Percentiles rank a stretch among this genome's conserved stretches.
Conservation (phyloP, 805 yeast genomes). For the Yarrowia osloensis region DNA sequence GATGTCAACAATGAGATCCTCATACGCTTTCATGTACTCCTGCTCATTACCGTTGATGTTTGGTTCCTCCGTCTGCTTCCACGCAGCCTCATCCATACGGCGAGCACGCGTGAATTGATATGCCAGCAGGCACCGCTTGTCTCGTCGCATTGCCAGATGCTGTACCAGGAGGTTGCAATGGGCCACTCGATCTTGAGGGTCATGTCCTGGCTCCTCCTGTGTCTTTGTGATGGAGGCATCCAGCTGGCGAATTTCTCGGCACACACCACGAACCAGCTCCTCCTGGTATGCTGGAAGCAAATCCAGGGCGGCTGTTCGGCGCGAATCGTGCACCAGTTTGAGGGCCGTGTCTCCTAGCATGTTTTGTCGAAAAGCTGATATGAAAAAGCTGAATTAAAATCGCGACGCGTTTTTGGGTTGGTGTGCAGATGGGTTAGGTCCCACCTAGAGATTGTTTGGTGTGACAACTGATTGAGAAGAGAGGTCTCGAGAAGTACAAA, state of each 20-base stretch:
- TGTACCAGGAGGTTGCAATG: constrained; percentile 56
- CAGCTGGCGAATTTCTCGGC: constrained; percentile 62
- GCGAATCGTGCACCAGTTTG: constrained; percentile 83
- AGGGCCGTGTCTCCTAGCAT: constrained; percentile 92
- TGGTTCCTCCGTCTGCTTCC: constrained; percentile 56
- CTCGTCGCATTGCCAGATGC: constrained; percentile 76
- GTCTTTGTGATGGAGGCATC: constrained; percentile 57
- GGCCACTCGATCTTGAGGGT: constrained; percentile 40
- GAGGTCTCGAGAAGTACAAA: too few relatives aligned
- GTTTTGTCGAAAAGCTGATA: background rate
- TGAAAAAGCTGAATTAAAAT: background rate
- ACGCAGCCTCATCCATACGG: constrained; percentile 63
- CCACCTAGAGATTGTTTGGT: too few relatives aligned
- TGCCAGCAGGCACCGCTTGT: constrained; percentile 86
- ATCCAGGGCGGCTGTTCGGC: constrained; percentile 68
- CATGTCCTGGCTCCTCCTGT: constrained; percentile 37
- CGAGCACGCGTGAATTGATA: constrained; percentile 74
- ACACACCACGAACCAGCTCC: constrained; percentile 65
- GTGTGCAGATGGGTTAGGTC: background rate
- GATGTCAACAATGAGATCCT: constrained; percentile 69
- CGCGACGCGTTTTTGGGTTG: constrained; percentile 22
- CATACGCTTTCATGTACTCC: constrained; percentile 71
- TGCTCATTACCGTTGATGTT: constrained; percentile 74
- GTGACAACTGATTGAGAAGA: too few relatives aligned
- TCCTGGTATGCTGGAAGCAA: constrained; percentile 69